Conservation (phyloP, 2,329 filamentous ascomycete species). For the Orbilia quercus region DNA sequence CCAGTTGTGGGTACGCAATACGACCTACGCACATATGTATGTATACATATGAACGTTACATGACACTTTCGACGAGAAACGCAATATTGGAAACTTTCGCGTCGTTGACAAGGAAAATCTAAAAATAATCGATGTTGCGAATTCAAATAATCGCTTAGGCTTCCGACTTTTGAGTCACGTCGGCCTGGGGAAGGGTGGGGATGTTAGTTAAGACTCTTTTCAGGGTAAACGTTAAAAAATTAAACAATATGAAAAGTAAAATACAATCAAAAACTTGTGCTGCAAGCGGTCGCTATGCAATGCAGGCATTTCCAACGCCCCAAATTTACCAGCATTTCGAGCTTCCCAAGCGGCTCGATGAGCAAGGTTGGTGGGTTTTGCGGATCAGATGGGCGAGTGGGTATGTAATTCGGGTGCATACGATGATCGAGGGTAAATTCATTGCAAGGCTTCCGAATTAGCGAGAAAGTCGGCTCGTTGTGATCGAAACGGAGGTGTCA, state of each 20-base stretch:
- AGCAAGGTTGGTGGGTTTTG: slow-evolving; percentile 20
- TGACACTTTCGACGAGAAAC: slow-evolving; percentile 30
- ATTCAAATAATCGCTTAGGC: slow-evolving; percentile 50
- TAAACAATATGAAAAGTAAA: no score
- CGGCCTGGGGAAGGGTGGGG: not conserved
- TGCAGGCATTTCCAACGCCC: not conserved
- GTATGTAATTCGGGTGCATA: slow-evolving; percentile 30
- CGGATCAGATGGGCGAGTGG: slow-evolving; percentile 39
- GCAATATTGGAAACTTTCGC: slow-evolving; percentile 17
- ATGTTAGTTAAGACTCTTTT: not conserved
- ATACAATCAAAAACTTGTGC: slow-evolving; percentile 1
- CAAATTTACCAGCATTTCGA: slow-evolving; percentile 18
- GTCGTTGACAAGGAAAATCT: slow-evolving; percentile 16
- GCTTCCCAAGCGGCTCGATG: slow-evolving; percentile 29
- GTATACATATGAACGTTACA: slow-evolving; percentile 23
- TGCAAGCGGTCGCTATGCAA: slow-evolving; percentile 45
- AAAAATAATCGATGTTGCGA: slow-evolving; percentile 48
- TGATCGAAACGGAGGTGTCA: slow-evolving; percentile 54
- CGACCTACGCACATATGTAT: slow-evolving; percentile 36
- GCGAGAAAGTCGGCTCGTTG: slow-evolving; percentile 52
- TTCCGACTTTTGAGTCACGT: slow-evolving; percentile 53
- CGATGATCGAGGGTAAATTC: slow-evolving; percentile 21
- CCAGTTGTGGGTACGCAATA: slow-evolving; percentile 49
- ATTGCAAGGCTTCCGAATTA: slow-evolving; percentile 54
- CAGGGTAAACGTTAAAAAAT: no score